Evolutionary conservation across 164 flowering plant species (phyloP).

Genomic region (Aristolochia californica): DNA sequence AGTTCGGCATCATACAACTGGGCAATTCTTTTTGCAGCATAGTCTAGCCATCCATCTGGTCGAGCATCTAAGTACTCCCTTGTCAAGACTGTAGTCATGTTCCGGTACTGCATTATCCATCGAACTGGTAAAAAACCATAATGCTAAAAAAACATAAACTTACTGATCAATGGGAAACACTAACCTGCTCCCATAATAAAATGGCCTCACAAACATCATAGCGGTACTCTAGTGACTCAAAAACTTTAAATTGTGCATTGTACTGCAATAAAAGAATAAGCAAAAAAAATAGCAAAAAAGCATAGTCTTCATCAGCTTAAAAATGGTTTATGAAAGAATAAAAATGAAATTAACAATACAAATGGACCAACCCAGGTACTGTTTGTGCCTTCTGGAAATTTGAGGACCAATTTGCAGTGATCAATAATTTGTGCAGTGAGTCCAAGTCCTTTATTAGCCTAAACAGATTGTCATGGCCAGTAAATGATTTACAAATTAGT

Average conservation of each 20-base stretch:
- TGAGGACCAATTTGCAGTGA: slow-evolving; percentile 82
- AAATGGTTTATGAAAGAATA: neutral
- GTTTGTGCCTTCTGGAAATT: slow-evolving; percentile 87
- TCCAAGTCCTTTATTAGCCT: slow-evolving; percentile 96
- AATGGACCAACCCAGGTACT: slow-evolving; percentile 82
- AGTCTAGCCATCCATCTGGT: slow-evolving; percentile 94
- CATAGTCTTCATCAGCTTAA: neutral
- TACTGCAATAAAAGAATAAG: slow-evolving; percentile 31
- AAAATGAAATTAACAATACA: slow-evolving; percentile 1
- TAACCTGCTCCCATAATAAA: slow-evolving; percentile 93
- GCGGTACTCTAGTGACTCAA: slow-evolving; percentile 75
- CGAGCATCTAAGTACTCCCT: slow-evolving; percentile 93
- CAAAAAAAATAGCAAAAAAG: neutral
- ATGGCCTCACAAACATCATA: slow-evolving; percentile 91
- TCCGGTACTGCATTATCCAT: slow-evolving; percentile 64
- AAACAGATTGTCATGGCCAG: slow-evolving; percentile 10
- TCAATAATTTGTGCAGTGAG: slow-evolving; percentile 78
- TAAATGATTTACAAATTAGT: neutral
- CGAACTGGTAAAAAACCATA: slow-evolving; percentile 13
- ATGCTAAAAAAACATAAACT: slow-evolving; percentile 3
- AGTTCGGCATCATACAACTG: slow-evolving; percentile 56
- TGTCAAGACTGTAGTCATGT: slow-evolving; percentile 95
- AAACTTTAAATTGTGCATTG: slow-evolving; percentile 73
- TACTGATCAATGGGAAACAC: neutral
- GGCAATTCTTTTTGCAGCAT: slow-evolving; percentile 95